Evolutionary conservation across 768 basidiomycete species (phyloP).

Genomic region (Termitomyces sp.): DNA sequence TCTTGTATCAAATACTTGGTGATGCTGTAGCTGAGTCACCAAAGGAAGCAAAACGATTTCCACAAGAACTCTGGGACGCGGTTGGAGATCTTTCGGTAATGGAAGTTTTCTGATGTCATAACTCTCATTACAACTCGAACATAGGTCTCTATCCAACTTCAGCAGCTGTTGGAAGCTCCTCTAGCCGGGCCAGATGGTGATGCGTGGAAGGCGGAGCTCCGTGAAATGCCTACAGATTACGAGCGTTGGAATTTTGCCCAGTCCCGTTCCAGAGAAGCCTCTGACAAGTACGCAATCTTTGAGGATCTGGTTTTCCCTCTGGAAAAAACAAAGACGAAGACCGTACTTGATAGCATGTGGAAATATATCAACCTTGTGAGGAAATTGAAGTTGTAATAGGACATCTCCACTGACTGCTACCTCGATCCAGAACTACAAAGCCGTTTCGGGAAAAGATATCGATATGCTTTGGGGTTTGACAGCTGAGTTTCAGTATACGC

Average conservation of each 20-base stretch:
- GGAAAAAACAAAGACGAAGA: constrained; percentile 42
- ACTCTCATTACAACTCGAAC: constrained; percentile 1
- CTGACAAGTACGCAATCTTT: constrained; percentile 41
- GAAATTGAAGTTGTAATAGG: constrained; percentile 14
- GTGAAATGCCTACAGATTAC: constrained; percentile 54
- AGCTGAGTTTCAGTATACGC: constrained; percentile 41
- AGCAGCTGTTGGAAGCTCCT: constrained; percentile 57
- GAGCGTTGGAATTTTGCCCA: constrained; percentile 69
- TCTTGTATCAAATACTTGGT: constrained; percentile 61
- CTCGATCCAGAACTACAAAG: constrained; percentile 51
- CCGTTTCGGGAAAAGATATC: constrained; percentile 44
- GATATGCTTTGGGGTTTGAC: constrained; percentile 62
- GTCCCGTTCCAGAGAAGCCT: constrained; percentile 52
- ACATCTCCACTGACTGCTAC: constrained; percentile 2
- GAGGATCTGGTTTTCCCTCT: constrained; percentile 57
- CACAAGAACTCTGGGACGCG: constrained; percentile 76
- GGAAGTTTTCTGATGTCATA: constrained; percentile 8
- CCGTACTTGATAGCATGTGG: constrained; percentile 60
- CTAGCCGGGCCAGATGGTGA: constrained; percentile 52
- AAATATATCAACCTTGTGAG: constrained; percentile 53
- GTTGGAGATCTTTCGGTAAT: constrained; percentile 73
- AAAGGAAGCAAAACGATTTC: constrained; percentile 67
- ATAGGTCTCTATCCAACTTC: constrained; percentile 61
- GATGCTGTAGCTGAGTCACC: constrained; percentile 74
- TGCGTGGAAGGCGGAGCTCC: constrained; percentile 42